Base-by-base conservation (phyloP, 1,284 basidiomycete species). In the Lentinus polychrous region DNA sequence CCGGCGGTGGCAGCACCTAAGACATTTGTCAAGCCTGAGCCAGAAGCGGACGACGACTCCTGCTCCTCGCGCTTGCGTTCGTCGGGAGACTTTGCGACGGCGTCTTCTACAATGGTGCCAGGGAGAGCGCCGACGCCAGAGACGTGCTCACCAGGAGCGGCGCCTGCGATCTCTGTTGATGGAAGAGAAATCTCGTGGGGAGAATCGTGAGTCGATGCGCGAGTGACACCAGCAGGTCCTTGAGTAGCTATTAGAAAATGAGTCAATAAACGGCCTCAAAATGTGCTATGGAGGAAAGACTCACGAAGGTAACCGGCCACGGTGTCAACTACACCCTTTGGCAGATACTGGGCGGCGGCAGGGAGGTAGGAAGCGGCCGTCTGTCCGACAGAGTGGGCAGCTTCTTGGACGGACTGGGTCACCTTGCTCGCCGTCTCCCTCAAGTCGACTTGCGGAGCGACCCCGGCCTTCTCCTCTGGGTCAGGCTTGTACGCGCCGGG, bases 11-110 rank as follows among this genome's bases (percentile, higher is more conserved):
- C 17, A 42, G 8, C 40, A 14, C 17, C 40, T 3, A 42, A 6
- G 22, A 22, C 17, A 20, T n/a, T 20, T 15, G 36, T 37, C n/a
- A 37, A 15, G 18, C 36, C 36, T 5, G n/a, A 37, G n/a, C 36
- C 36, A 15, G n/a, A 4, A 6, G 6, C 36, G 18, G n/a, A 15
- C 4, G n/a, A 15, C 4, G 36, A 37, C 36, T 37, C 5, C 12
- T 37, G n/a, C 12, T 20, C 5, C 12, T 15, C 36, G 36, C 5
- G 36, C 6, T 37, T 20, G 18, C 23, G 42, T 46, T 69, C 71
- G 8, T 73, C 68, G 2, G 75, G 72, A 5, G 72, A 60, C 48
- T 67, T 60, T 10, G 71, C 64, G 8, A 74, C 70, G 8, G 64
- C 66, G 6, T 57, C 50, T 52, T 73, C 71, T 39, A 55, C 58